phyloP scores from a whole-genome alignment of 345 rosid species.

The Lepidium aucheri region DNA sequence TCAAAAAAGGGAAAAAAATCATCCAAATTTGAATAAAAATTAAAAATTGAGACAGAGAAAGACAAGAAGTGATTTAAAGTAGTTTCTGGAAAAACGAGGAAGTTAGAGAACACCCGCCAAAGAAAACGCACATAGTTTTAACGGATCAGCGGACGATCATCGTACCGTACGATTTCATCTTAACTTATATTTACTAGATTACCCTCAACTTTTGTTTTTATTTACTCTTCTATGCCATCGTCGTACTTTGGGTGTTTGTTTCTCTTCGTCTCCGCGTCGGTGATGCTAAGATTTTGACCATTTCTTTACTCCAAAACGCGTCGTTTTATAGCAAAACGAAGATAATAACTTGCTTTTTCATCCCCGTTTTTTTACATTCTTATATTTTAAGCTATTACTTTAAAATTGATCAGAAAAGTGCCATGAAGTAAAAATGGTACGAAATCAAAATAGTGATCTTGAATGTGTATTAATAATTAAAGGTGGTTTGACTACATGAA shows the following conservation, averaged over 20 bases:
- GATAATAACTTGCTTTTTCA: background rate
- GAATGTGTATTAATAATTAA: background rate
- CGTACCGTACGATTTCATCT: slow-evolving; percentile 10
- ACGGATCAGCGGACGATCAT: slow-evolving; percentile 7
- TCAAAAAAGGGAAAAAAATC: no score
- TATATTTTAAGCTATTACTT: background rate
- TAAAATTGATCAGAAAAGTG: background rate
- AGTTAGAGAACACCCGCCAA: slow-evolving; percentile 19
- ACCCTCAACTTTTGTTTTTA: background rate
- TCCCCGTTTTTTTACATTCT: background rate
- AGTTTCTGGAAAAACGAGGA: slow-evolving; percentile 19
- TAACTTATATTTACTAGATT: background rate
- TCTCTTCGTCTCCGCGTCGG: slow-evolving; percentile 23
- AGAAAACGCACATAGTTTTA: slow-evolving; percentile 19
- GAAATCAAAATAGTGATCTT: background rate
- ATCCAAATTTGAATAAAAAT: background rate
- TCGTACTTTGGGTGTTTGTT: slow-evolving; percentile 10
- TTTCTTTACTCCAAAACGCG: slow-evolving; percentile 7
- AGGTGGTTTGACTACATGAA: background rate
- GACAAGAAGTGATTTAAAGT: slow-evolving; percentile 17
- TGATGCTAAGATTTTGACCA: slow-evolving; percentile 20
- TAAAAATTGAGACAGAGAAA: slow-evolving; percentile 7
- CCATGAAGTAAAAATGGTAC: background rate
- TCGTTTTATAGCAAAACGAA: background rate
- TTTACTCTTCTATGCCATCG: slow-evolving; percentile 18